Base-by-base conservation (phyloP, 129 eudicot genomes). In the Escallonia rubra region DNA sequence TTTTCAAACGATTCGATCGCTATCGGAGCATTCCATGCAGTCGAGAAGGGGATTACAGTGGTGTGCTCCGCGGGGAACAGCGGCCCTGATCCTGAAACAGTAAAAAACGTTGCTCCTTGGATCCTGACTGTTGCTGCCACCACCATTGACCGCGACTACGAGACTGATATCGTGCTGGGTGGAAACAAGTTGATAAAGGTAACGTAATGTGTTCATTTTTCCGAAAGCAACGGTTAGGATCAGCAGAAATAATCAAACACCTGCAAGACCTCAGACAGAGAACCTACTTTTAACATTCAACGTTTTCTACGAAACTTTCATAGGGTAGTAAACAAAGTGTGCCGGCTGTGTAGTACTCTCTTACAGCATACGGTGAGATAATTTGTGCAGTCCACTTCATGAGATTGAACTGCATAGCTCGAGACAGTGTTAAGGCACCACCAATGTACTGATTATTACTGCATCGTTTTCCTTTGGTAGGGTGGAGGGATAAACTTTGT, bases 61-160 rank as follows among this genome's bases (percentile, higher is more conserved):
- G 85, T 78, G 6, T 84, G 85, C 65, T 87, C 97, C 6, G 89
- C 91, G 2, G 97, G 97, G 40, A 90, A 90, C 53, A 83, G 79
- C 11, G 97, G 97, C 2, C 95, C 97, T 7, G 9, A 39, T 4
- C 16, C 78, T 11, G 13, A 41, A 48, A 71, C 95, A 0, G 97
- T 78, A 2, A 86, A 79, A 10, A 87, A 90, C 71, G 76, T 75
- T 62, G 89, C 97, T n/a, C 97, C 97, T 3, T 90, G 97, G 97
- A 75, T 90, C 40, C 46, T 84, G 10, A 84, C 91, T 2, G 97
- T 90, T 68, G 97, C 87, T 10, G 97, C 95, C 10, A 84, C 85
- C 59, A 79, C 91, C 0, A 87, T 86, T 58, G 97, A 90, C 59
- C 87, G 97, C 3, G 83, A 84, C 72, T 80, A 84, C 54, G 85